Evolutionary conservation across 2,329 filamentous ascomycete species (phyloP).

Genomic region (Fusarium multiceps): DNA sequence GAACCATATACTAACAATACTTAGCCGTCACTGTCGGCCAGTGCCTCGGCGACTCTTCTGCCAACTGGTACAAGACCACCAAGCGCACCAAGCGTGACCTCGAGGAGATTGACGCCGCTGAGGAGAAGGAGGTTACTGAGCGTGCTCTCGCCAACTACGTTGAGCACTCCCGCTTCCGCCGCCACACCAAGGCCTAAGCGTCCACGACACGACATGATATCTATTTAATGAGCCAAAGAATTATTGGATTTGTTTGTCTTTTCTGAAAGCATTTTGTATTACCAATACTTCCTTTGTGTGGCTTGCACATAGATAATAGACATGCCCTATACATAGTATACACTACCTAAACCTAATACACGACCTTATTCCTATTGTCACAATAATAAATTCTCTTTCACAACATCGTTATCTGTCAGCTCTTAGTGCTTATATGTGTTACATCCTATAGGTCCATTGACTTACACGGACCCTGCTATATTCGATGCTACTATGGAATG

Average conservation of each 20-base stretch:
- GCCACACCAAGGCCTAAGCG: slow-evolving; percentile 10
- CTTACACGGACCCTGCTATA: background rate
- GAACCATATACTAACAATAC: slow-evolving; percentile 31
- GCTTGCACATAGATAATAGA: slow-evolving; percentile 25
- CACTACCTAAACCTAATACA: slow-evolving; percentile 1
- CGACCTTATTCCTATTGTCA: background rate
- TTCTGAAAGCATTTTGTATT: slow-evolving; percentile 10
- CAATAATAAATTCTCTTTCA: background rate
- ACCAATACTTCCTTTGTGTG: slow-evolving; percentile 14
- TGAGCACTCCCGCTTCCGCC: slow-evolving; percentile 32
- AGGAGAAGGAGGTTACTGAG: slow-evolving; percentile 16
- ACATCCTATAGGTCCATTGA: slow-evolving; percentile 6
- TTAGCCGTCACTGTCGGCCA: slow-evolving; percentile 45
- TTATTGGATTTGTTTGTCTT: slow-evolving; percentile 15
- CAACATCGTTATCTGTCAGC: background rate
- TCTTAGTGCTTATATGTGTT: slow-evolving; percentile 2
- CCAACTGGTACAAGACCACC: slow-evolving; percentile 33
- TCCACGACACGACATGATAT: background rate
- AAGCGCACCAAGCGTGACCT: slow-evolving; percentile 31
- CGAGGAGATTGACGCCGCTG: slow-evolving; percentile 5
- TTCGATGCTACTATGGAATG: background rate
- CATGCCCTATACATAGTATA: background rate
- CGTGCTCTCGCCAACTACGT: slow-evolving; percentile 17
- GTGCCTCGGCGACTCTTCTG: slow-evolving; percentile 35
- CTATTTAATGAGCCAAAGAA: slow-evolving; percentile 15